Evolutionary conservation across 2,329 filamentous ascomycete genomes (phyloP), one percentile per base, ranked within the genome.

Genomic region (Aureobasidium sp.): DNA sequence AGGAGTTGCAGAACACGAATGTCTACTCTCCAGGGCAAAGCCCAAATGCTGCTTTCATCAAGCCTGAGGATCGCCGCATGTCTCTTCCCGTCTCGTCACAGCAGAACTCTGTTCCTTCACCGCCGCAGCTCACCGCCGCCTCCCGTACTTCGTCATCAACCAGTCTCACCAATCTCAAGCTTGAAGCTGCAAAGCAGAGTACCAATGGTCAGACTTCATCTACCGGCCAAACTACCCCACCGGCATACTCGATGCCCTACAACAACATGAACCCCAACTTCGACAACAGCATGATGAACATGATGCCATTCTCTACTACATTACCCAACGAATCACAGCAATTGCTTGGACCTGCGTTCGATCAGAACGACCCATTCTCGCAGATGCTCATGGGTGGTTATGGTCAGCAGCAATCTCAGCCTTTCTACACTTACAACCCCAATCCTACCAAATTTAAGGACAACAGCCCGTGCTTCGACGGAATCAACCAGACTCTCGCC

Each of bases 321-420:
- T 64, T 81, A 19, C 77, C 79, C 19, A 64, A 72, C 3, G 74
- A 81, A 58, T 70, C 76, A 1, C 77, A 80, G 62, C 74, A 77
- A 60, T 66, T 81, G 16, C 66, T 81, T 5, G 76, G 73, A 14
- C 66, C 69, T 2, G 64, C 66, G 0, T 64, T 78, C 4, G 72
- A 76, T 55, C 65, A 67, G 2, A 71, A 68, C 25, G 72, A 78
- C 56, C 69, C 72, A 3, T 64, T 69, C 52, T 72, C 71, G 17
- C 61, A 70, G 34, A 66, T 72, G 57, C 67, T 77, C 55, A 77
- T 77, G 72, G 65, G 65, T 22, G 71, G 71, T 10, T 71, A 68
- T 44, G 69, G 71, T 16, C 64, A 65, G 25, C 55, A 48, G 37
- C 56, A 71, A 14, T 63, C 67, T n/a, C 70, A 71, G 55, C 68